Base-by-base conservation (phyloP, 345 rosid genomes). In the Dovyalis caffra region DNA sequence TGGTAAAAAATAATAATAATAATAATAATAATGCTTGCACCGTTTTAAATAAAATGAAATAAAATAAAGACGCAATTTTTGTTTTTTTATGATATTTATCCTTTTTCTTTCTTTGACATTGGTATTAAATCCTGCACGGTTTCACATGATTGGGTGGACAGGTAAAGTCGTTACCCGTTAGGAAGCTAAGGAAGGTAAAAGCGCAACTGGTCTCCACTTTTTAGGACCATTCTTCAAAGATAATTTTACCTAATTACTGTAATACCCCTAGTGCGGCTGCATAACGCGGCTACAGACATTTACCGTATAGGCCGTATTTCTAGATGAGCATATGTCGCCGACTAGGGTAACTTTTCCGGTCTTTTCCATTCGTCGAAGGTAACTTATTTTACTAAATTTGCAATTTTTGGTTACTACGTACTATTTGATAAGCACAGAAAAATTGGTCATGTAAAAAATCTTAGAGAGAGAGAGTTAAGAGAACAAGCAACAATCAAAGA, bases 141-240 rank as follows among this genome's bases (percentile, higher is more conserved):
- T 69, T 63, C 64, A 70, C 80, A 79, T 85, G 79, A 85, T 80
- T 83, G 31, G 31, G 84, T 84, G 77, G 90, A 89, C 93, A 58
- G 93, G 93, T 90, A 86, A 90, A 86, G 87, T 84, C 87, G 93
- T 86, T 89, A 83, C 66, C 69, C 64, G 88, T 73, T 84, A 47
- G 71, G 81, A 78, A 75, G 79, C 71, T 43, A 11, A 11, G 45
- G 79, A 72, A 62, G 84, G 83, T 65, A 66, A 88, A 79, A 56
- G 8, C 78, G 83, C 10, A 77, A 64, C 40, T 71, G 88, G 91
- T 86, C 85, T 73, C 77, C 76, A 6, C 88, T 84, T 90, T 87
- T 57, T 26, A 8, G 80, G 85, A 85, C 93, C 77, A 33, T 57
- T 75, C 76, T 75, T 78, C 78, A 38, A 70, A 61, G 34, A 62